phyloP scores from a whole-genome alignment of 148 eudicot species.

The Mesembryanthemum crystallinum region DNA sequence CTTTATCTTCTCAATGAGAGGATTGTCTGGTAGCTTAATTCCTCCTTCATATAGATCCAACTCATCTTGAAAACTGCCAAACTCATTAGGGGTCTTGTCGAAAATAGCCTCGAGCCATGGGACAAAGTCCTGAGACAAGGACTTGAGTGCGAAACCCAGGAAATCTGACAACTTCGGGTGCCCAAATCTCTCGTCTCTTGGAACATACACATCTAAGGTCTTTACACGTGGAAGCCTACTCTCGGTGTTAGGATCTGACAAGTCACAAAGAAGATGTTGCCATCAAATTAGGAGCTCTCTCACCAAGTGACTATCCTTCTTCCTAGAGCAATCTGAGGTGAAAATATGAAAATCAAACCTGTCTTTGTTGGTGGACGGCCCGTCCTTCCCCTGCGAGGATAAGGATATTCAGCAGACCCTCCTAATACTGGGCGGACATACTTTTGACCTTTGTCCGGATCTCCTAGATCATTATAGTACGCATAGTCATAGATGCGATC shows the following conservation, averaged over 20 bases:
- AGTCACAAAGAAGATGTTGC: not conserved
- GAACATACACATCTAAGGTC: constrained; percentile 63
- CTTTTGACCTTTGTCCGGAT: constrained; percentile 52
- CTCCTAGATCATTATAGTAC: constrained; percentile 69
- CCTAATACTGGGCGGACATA: constrained; percentile 67
- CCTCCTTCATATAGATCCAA: constrained; percentile 57
- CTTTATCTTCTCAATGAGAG: constrained; percentile 30
- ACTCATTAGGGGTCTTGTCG: constrained; percentile 56
- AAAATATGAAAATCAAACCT: constrained; percentile 36
- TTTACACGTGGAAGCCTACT: constrained; percentile 54
- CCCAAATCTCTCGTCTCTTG: constrained; percentile 76
- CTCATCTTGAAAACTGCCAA: constrained; percentile 59
- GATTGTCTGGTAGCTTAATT: constrained; percentile 37
- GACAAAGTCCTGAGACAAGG: constrained; percentile 47
- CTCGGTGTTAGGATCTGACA: constrained; percentile 63
- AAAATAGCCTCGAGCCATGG: constrained; percentile 46
- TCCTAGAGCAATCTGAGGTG: not conserved
- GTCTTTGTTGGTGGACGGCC: constrained; percentile 53
- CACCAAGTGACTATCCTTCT: too few species aligned
- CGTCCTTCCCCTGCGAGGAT: constrained; percentile 84
- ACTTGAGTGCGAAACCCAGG: constrained; percentile 55
- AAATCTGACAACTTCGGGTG: constrained; percentile 62
- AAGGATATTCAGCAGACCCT: constrained; percentile 66
- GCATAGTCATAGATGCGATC: constrained; percentile 89
- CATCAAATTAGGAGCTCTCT: not conserved